Evolutionary conservation across 139 green algal species (phyloP).

Genomic region (Volvox africanus): DNA sequence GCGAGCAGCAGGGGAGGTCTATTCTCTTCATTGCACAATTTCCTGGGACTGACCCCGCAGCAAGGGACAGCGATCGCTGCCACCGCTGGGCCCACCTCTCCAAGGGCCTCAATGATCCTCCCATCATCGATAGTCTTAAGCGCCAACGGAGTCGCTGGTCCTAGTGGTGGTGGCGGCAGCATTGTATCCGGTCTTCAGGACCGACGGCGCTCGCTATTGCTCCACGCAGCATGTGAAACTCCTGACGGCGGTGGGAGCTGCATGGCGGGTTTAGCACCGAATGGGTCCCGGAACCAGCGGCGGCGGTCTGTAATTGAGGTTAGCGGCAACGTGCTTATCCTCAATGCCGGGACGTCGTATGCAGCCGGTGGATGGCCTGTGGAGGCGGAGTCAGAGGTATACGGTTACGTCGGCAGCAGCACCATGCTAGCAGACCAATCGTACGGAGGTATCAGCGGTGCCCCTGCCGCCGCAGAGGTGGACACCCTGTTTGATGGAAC

Average conservation of each 20-base stretch:
- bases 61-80: background rate
- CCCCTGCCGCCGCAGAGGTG: background rate
- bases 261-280: no score
- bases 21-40: background rate
- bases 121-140: background rate
- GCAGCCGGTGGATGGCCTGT: background rate
- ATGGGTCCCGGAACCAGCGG: background rate
- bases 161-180: background rate
- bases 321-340: conserved; percentile 24
- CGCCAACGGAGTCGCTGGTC: background rate
- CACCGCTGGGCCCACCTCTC: background rate
- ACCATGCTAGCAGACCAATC: background rate
- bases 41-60: background rate
- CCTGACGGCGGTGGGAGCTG: background rate
- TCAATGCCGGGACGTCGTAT: conserved; percentile 9
- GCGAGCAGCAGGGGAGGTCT: background rate
- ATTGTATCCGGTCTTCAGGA: background rate
- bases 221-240: background rate
- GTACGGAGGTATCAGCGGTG: background rate
- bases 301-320: conserved; percentile 37
- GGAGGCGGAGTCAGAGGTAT: background rate
- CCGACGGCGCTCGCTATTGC: background rate
- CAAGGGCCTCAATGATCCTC: background rate
- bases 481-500: background rate
- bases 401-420: background rate